Conservation (phyloP, 2,329 filamentous ascomycete genomes). For the Laburnicola sp. region DNA sequence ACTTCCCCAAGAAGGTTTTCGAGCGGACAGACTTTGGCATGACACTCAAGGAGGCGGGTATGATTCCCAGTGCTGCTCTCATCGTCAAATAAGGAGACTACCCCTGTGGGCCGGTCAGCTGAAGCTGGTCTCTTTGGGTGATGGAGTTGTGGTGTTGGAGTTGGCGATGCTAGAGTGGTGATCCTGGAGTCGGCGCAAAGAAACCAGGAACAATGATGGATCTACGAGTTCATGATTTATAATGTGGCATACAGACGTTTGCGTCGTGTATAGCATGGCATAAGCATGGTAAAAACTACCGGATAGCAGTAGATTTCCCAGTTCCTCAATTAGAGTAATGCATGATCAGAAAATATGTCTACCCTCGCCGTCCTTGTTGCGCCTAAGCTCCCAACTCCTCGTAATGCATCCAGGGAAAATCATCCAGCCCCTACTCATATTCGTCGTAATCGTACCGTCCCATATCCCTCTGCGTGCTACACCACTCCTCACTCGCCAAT, state of each 20-base stretch:
- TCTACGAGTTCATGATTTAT: background rate
- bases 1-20: slow-evolving; percentile 84
- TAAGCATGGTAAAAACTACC: background rate
- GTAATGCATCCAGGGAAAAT: background rate
- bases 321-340: background rate
- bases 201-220: background rate
- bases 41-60: slow-evolving; percentile 87
- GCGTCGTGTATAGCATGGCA: background rate
- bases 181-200: too few relatives aligned
- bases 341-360: background rate
- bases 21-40: slow-evolving; percentile 74
- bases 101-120: too few relatives aligned
- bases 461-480: slow-evolving; percentile 51
- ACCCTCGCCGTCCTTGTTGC: background rate
- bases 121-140: background rate
- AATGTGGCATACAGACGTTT: background rate
- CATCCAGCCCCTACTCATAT: slow-evolving; percentile 32
- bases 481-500: slow-evolving; percentile 55
- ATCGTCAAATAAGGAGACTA: slow-evolving; percentile 58
- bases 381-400: background rate
- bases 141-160: background rate
- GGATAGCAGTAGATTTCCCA: background rate
- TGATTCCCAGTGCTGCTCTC: slow-evolving; percentile 88
- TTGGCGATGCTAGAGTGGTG: background rate
- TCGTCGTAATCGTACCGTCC: slow-evolving; percentile 47